A percentile compares a stretch with the other conserved stretches of the same genome.
Evolutionary conservation across 768 basidiomycete species (phyloP).

Genomic region (Rhizopogon roseolus): DNA sequence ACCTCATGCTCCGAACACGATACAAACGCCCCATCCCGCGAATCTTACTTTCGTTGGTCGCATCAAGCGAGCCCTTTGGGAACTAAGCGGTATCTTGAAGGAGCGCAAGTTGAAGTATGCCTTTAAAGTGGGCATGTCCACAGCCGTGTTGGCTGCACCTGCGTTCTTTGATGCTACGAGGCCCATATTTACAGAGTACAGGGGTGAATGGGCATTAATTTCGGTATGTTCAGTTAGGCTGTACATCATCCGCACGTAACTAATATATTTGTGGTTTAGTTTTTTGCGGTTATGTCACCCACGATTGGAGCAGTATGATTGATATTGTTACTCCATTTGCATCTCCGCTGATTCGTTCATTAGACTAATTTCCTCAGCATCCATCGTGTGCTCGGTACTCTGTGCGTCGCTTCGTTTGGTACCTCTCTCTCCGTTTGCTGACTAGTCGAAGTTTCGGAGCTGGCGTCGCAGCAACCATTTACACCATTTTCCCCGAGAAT

Average conservation of each 20-base stretch:
- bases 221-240: conserved; percentile 48
- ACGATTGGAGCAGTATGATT: conserved; percentile 75
- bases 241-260: conserved; percentile 10
- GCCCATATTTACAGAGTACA: conserved; percentile 72
- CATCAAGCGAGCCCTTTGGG: conserved; percentile 70
- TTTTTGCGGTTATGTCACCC: conserved; percentile 87
- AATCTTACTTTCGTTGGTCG: conserved; percentile 58
- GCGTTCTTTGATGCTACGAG: conserved; percentile 83
- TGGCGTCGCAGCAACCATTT: conserved; percentile 64
- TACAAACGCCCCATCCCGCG: conserved; percentile 67
- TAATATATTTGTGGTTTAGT: conserved; percentile 34
- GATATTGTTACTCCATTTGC: not conserved
- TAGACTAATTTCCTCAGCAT: conserved; percentile 85
- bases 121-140: conserved; percentile 81
- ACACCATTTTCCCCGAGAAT: conserved; percentile 72
- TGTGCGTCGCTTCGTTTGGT: conserved; percentile 43
- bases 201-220: conserved; percentile 95
- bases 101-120: conserved; percentile 84
- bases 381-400: conserved; percentile 80
- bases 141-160: conserved; percentile 77
- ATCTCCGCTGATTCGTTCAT: conserved; percentile 7
- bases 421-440: not conserved
- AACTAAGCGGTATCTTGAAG: conserved; percentile 54
- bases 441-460: conserved; percentile 63
- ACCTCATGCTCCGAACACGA: conserved; percentile 82